Evolutionary conservation across 305 asterid genomes (phyloP).

Genomic region (Striga hermonthica): DNA sequence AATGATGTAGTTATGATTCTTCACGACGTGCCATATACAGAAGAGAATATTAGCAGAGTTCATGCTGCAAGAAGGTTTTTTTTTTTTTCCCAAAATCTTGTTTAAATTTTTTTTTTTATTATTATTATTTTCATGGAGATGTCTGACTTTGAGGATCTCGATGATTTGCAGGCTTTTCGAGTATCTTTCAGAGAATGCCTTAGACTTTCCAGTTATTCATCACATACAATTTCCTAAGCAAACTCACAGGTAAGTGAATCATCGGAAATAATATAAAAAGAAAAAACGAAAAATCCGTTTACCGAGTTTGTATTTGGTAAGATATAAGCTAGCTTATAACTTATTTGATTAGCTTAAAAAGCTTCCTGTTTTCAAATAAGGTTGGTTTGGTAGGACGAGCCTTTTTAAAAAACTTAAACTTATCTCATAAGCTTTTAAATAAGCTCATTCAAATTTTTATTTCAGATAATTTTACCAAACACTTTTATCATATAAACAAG

Average conservation of each 20-base stretch:
- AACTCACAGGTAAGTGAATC: conserved; percentile 64
- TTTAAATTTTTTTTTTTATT: background rate
- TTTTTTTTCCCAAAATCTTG: background rate
- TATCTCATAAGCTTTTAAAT: no score
- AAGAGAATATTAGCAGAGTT: conserved; percentile 83
- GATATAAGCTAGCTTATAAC: background rate
- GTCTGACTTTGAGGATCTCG: conserved; percentile 19
- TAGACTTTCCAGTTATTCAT: conserved; percentile 88
- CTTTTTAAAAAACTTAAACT: no score
- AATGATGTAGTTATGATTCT: conserved; percentile 75
- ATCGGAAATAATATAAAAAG: conserved; percentile 7
- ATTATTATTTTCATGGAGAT: background rate
- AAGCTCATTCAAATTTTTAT: no score
- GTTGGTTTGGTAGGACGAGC: no score
- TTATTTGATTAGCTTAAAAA: conserved; percentile 3
- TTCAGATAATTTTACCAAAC: no score
- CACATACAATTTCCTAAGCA: conserved; percentile 73
- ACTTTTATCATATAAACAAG: no score
- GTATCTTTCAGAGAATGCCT: conserved; percentile 76
- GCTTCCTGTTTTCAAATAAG: conserved; percentile 3
- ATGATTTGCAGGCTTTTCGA: conserved; percentile 79
- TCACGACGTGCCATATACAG: conserved; percentile 74
- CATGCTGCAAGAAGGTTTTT: conserved; percentile 90
- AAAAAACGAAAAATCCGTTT: no score
- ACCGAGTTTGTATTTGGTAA: no score